These are phyloP conservation scores for Syncephalastrum contaminatum DNA, from an alignment of 371 early-diverging fungal species.

Conservation along the genomic window DNA sequence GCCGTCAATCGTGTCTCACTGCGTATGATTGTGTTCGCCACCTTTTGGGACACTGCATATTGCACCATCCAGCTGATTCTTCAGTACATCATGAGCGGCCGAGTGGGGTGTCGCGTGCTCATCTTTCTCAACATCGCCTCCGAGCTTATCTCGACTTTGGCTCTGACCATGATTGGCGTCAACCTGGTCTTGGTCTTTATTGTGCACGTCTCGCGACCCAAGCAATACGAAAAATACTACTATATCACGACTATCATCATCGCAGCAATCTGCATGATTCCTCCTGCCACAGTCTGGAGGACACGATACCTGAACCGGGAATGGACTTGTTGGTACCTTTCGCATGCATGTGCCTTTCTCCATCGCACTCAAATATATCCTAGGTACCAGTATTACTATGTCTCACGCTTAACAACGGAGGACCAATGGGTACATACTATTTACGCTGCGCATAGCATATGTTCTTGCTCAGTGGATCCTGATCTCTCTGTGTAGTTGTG, in stretches of 20 bases:
- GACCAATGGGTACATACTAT: constrained; percentile 35
- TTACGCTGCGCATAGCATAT: not conserved
- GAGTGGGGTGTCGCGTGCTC: constrained; percentile 14
- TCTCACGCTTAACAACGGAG: constrained; percentile 14
- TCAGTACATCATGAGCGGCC: constrained; percentile 9
- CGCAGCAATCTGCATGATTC: constrained; percentile 19
- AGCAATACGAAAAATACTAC: constrained; percentile 30
- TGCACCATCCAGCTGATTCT: constrained; percentile 14
- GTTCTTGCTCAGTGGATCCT: not conserved
- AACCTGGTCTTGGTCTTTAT: constrained; percentile 36
- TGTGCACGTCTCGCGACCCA: constrained; percentile 18
- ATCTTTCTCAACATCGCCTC: constrained; percentile 20
- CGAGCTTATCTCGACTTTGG: constrained; percentile 30
- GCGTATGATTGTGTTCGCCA: constrained; percentile 29
- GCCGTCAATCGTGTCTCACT: constrained; percentile 34
- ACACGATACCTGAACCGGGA: not conserved
- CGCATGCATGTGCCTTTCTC: not conserved
- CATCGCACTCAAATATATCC: not conserved
- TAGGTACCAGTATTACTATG: constrained; percentile 37
- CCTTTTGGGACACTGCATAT: constrained; percentile 21
- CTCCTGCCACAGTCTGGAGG: constrained; percentile 2
- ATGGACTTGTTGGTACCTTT: constrained; percentile 10
- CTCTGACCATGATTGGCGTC: constrained; percentile 35
- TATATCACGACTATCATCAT: constrained; percentile 13
- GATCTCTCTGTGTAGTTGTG: constrained; percentile 28